These are phyloP conservation scores for Roridomyces roridus DNA, from an alignment of 768 basidiomycete species.

Conservation along the genomic window DNA sequence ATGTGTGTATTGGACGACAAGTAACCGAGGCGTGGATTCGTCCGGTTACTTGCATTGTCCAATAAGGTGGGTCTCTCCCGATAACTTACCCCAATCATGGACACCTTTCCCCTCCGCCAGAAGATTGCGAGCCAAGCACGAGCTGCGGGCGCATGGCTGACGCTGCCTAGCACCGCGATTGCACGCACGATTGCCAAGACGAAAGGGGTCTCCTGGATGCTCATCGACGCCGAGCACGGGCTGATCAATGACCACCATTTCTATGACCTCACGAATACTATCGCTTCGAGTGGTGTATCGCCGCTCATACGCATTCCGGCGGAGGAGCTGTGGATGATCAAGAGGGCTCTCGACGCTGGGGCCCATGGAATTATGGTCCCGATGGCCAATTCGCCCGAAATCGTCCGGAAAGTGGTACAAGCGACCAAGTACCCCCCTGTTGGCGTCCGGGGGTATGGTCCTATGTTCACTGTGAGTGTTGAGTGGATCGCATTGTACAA, in stretches of 20 bases:
- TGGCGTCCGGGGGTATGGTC: conserved; percentile 30
- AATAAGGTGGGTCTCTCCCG: not conserved
- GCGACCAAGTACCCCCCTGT: conserved; percentile 30
- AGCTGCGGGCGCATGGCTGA: conserved; percentile 31
- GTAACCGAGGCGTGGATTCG: not conserved
- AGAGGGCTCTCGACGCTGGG: conserved; percentile 54
- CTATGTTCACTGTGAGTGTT: conserved; percentile 31
- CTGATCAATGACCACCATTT: conserved; percentile 25
- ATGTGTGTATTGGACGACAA: no score
- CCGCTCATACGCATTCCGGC: conserved; percentile 57
- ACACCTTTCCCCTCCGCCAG: conserved; percentile 27
- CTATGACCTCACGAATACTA: conserved; percentile 35
- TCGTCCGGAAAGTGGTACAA: conserved; percentile 30
- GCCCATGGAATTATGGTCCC: conserved; percentile 47
- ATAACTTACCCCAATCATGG: conserved; percentile 13
- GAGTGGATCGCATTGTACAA: no score
- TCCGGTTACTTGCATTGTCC: not conserved
- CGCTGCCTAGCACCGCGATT: conserved; percentile 29
- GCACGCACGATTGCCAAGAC: conserved; percentile 29
- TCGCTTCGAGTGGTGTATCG: conserved; percentile 44
- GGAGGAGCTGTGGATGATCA: conserved; percentile 58
- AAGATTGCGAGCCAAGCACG: conserved; percentile 21
- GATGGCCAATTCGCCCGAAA: conserved; percentile 29
- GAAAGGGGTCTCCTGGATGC: conserved; percentile 27
- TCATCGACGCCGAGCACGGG: conserved; percentile 28